Base-by-base conservation (phyloP, 352 stramenopile species). In the Pythium aristosporum region DNA sequence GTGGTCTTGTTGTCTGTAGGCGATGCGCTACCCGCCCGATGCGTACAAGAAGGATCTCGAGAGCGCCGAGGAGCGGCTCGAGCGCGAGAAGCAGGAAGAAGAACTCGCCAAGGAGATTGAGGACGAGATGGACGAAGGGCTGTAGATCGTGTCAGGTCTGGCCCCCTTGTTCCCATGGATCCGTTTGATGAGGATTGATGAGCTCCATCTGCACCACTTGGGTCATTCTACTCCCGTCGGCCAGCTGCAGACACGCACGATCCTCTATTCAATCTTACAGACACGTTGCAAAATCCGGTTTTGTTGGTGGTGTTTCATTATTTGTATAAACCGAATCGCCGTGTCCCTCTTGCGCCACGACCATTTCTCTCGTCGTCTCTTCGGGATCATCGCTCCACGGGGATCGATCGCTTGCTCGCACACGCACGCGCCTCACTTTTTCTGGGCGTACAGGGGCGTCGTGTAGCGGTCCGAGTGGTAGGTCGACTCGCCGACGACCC, bases 21-120 rank as follows among this genome's bases (percentile, higher is more conserved):
- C 81, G 18, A 99, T 99, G 96, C 85, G 94, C 48, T 99, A 99
- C 76, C 96, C 97, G 20, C 89, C 93, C 36, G 96, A 99, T 82
- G 96, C 94, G 13, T 98, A 99, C 80, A 99, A 99, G 82, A 98
- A 98, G 70, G 92, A 98, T 59, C 73, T 98, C 30, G 94, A 98
- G 70, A 94, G 84, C 36, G 85, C 84, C 2, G 85, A 96, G 47
- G 96, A 98, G 72, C 76, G 90, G 23, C 82, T 96, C 5, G 93
- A 97, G 72, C 87, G 94, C 36, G 90, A 98, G 59, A 97, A 95
- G 71, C 90, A 97, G 64, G 80, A 96, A 46, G 90, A 98, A 72
- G 95, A 98, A 72, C 88, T 98, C 28, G 95, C 94, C 47, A 97
- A 98, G 74, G 96, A 99, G 79, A 94, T 99, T 58, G 96, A 99